A percentile compares a stretch with the other conserved stretches of the same genome.
phyloP scores from a whole-genome alignment of 2,329 filamentous ascomycete genomes.

The Didymella arachidicola region DNA sequence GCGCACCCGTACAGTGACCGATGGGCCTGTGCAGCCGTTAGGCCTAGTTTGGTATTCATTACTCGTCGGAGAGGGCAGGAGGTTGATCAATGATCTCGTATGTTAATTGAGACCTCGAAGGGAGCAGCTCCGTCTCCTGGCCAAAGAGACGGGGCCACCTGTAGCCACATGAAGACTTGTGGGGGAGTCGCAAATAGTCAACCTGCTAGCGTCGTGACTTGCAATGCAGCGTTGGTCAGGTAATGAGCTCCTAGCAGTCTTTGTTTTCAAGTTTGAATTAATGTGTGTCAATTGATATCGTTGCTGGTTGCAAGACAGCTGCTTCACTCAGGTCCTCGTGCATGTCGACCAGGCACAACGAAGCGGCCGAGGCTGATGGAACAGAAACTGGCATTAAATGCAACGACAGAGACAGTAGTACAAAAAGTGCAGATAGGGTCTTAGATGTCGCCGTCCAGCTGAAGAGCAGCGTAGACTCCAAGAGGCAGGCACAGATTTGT shows the following conservation, averaged over 20 bases:
- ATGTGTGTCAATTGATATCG: too few species aligned
- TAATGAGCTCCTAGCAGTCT: too few species aligned
- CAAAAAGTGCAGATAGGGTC: background rate
- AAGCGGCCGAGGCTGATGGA: background rate
- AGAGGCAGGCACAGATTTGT: background rate
- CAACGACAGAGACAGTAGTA: background rate
- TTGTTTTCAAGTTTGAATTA: too few species aligned
- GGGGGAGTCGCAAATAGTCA: background rate
- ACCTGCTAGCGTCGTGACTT: too few species aligned
- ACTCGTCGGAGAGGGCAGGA: background rate
- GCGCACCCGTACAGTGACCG: background rate
- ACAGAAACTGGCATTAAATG: background rate
- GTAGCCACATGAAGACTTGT: too few species aligned
- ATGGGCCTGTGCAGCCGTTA: background rate
- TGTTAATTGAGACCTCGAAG: background rate
- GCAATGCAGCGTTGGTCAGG: too few species aligned
- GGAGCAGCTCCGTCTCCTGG: background rate
- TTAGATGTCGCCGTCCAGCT: background rate
- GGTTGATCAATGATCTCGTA: background rate
- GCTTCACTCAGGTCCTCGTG: background rate
- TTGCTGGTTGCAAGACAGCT: too few species aligned
- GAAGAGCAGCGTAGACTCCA: background rate
- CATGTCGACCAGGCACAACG: background rate
- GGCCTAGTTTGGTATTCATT: background rate
- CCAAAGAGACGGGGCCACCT: background rate